Base-by-base conservation (phyloP, 352 stramenopile genomes). In the Phytophthora uliginosa region DNA sequence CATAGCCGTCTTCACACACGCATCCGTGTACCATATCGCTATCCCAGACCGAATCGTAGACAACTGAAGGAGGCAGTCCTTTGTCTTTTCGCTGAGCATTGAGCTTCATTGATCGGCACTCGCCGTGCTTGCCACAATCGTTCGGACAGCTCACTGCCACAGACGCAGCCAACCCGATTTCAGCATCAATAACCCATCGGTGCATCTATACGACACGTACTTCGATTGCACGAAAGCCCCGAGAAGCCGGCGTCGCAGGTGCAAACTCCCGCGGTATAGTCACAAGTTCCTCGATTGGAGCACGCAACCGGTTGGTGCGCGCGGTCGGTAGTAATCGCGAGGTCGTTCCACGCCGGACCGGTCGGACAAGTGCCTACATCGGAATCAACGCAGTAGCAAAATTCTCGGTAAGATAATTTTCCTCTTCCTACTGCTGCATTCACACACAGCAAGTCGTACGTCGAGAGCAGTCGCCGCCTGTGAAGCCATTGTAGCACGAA, bases 381-480 rank as follows among this genome's bases (percentile, higher is more conserved):
- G 24, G 15, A 59, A 5, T 38, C 20, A 42, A 42, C 36, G 31
- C 24, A 20, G n/a, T 10, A 24, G 9, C 42, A 22, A 4, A 12
- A 24, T 9, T 5, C 6, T 51, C 17, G 8, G 17, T 51, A 24
- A 51, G 6, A 51, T 22, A 51, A 22, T 3, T 9, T 0, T 24
- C 6, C 17, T 22, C 38, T 51, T 18, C 9, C 55, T 12, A 63
- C 22, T 31, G 13, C 22, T 31, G 13, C 50, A 52, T 13, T 36
- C 36, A 22, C 7, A 15, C 20, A 47, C 34, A 31, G 7, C 4
- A 54, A 48, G 20, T 56, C 73, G 34, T 73, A 83, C 89, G 84
- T 8, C 69, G 77, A 9, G 94, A 98, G 84, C 96, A 99, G 79
- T 98, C 96, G n/a, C 88, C 87, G 22, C 92, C 94, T 8, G 68